Evolutionary conservation across 768 basidiomycete genomes (phyloP), one percentile per base, ranked within the genome.

Genomic region (Butyriboletus loyo): DNA sequence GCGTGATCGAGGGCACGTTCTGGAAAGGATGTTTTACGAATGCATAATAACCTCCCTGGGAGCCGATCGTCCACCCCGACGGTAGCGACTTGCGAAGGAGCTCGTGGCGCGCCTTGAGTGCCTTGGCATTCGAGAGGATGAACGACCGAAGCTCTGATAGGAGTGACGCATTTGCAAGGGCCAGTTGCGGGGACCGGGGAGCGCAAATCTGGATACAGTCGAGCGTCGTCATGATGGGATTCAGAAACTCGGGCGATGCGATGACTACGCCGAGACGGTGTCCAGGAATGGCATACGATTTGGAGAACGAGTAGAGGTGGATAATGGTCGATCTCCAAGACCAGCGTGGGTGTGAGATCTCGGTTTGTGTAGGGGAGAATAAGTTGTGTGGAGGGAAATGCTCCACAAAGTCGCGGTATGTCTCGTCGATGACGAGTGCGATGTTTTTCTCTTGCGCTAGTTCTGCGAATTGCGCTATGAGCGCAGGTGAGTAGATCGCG

Each of bases 201-300:
- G 90, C 75, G 62, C 91, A 92, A 35, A 90, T 86, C 61, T 92
- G 91, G 34, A 92, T 72, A 55, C 83, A 86, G 66, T 93, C 92
- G 13, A 91, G 78, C 21, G 86, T 79, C n/a, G 75, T 83, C 22
- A 72, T 77, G 44, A 83, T 64, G 5, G 77, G 59, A 15, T 56
- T 56, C 7, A 86, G 69, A 44, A 92, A 66, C 0, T 63, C 54
- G 0, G 84, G 81, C 0, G 84, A 81, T 1, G 86, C 84, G 19
- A 83, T 77, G 51, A 92, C 76, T 5, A 79, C 77, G 2, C 92
- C 92, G 5, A 93, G 78, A 11, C 91, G 81, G 66, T 92, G 86
- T 0, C 91, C 91, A 0, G 92, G 91, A n/a, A 89, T 75, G 46
- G 80, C 83, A 69, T 89, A 86, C 36, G 85, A 79, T 70, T 92